These are phyloP conservation scores for Camelina neglecta DNA, from an alignment of 345 rosid species.

Conservation along the genomic window DNA sequence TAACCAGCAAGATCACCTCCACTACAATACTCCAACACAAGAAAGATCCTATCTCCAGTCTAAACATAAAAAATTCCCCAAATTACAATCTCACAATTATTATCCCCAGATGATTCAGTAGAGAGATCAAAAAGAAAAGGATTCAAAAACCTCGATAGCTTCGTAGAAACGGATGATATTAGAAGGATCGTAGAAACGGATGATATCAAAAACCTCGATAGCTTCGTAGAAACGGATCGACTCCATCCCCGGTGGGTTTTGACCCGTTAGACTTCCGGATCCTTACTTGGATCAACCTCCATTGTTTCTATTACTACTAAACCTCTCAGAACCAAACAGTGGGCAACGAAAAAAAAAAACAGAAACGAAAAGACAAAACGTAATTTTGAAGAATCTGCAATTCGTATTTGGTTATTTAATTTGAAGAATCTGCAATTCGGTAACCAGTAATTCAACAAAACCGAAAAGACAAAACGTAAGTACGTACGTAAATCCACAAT, in stretches of 20 bases:
- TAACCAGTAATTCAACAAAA: too few species aligned
- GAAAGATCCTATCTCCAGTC: conserved; percentile 67
- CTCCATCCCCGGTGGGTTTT: conserved; percentile 61
- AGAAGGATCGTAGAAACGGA: too few species aligned
- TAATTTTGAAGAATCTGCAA: too few species aligned
- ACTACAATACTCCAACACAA: conserved; percentile 85
- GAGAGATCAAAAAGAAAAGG: too few species aligned
- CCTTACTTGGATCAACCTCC: conserved; percentile 40
- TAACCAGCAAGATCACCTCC: conserved; percentile 87
- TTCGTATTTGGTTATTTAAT: too few species aligned
- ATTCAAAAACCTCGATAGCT: conserved; percentile 61
- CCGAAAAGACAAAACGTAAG: too few species aligned
- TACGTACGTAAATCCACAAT: too few species aligned
- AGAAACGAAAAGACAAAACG: too few species aligned
- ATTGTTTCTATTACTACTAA: conserved; percentile 31
- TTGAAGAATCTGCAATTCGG: too few species aligned
- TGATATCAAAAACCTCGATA: too few species aligned
- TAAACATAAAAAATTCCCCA: conserved; percentile 30
- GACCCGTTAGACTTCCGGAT: conserved; percentile 39
- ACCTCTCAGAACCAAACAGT: neutral
- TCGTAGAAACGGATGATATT: conserved; percentile 59
- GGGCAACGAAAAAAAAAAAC: neutral
- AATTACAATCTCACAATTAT: neutral
- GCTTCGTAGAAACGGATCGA: too few species aligned
- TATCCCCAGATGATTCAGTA: neutral